Conservation (phyloP, 176 grass and related monocot species). For the Ensete ventricosum region DNA sequence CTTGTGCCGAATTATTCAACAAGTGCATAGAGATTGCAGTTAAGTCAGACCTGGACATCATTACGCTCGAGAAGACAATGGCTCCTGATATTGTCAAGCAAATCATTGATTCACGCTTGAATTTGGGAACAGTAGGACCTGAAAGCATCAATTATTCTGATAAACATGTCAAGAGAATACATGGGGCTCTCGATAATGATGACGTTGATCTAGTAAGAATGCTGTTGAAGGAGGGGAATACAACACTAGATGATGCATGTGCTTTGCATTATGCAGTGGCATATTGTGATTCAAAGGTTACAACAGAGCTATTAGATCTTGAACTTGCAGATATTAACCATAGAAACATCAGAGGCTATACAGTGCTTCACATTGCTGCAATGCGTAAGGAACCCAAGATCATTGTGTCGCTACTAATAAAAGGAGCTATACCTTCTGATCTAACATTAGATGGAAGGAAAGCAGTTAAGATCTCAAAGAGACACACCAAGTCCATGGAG, state of each 20-base stretch:
- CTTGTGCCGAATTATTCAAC: conserved; percentile 40
- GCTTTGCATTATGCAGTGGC: conserved; percentile 90
- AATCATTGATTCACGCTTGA: conserved; percentile 48
- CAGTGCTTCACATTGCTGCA: conserved; percentile 77
- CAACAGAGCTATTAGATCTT: conserved; percentile 70
- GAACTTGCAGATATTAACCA: conserved; percentile 82
- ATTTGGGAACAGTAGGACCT: conserved; percentile 33
- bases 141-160: conserved; percentile 37
- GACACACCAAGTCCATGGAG: conserved; percentile 43
- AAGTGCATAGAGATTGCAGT: conserved; percentile 60
- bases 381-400: conserved; percentile 82
- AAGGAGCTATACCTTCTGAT: conserved; percentile 65
- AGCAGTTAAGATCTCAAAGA: conserved; percentile 68
- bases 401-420: conserved; percentile 77
- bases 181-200: conserved; percentile 64
- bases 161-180: conserved; percentile 64
- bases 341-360: conserved; percentile 69
- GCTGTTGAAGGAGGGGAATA: conserved; percentile 74
- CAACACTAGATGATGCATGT: conserved; percentile 75
- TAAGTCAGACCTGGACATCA: conserved; percentile 52
- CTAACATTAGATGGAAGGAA: conserved; percentile 68
- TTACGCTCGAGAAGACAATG: conserved; percentile 71
- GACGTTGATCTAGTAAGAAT: conserved; percentile 82
- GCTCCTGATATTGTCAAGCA: conserved; percentile 41
- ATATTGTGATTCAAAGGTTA: conserved; percentile 85